A percentile compares a stretch with the other conserved stretches of the same genome.
These are phyloP conservation scores for Penicillium italicum DNA, from an alignment of 2,329 filamentous ascomycete genomes.

Conservation along the genomic window DNA sequence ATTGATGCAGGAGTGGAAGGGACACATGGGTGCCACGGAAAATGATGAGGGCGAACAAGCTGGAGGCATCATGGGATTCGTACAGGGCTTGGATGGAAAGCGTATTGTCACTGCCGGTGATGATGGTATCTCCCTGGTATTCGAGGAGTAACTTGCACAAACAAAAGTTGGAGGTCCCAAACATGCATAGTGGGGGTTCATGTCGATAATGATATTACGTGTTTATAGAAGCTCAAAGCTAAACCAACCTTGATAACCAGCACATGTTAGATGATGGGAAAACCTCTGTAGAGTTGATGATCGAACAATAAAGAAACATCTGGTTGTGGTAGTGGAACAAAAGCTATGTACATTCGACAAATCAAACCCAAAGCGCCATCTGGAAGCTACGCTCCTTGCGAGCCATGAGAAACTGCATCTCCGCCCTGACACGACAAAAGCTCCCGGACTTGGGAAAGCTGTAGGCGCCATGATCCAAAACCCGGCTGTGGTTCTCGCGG, in stretches of 20 bases:
- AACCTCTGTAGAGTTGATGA: background rate
- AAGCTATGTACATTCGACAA: slow-evolving; percentile 38
- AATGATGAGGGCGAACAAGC: slow-evolving; percentile 66
- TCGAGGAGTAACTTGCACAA: slow-evolving; percentile 34
- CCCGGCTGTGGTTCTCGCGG: slow-evolving; percentile 10
- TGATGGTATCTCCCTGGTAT: slow-evolving; percentile 56
- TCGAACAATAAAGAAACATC: slow-evolving; percentile 17
- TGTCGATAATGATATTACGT: slow-evolving; percentile 27
- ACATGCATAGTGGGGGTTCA: slow-evolving; percentile 6
- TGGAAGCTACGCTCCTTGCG: slow-evolving; percentile 14
- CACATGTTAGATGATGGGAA: background rate
- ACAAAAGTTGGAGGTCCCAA: slow-evolving; percentile 4
- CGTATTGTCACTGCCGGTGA: slow-evolving; percentile 86
- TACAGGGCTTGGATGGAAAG: slow-evolving; percentile 71
- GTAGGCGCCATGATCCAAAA: slow-evolving; percentile 10
- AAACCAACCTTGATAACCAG: background rate
- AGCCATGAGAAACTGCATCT: slow-evolving; percentile 3
- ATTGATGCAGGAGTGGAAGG: slow-evolving; percentile 81
- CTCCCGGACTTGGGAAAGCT: slow-evolving; percentile 4
- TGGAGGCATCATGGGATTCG: slow-evolving; percentile 86
- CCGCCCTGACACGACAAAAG: slow-evolving; percentile 16
- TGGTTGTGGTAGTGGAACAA: slow-evolving; percentile 28
- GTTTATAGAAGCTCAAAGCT: slow-evolving; percentile 8
- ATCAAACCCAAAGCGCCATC: slow-evolving; percentile 32
- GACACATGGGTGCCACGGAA: slow-evolving; percentile 56